phyloP scores from a whole-genome alignment of 176 grass and related monocot genomes.

The Oryza glumipatula region DNA sequence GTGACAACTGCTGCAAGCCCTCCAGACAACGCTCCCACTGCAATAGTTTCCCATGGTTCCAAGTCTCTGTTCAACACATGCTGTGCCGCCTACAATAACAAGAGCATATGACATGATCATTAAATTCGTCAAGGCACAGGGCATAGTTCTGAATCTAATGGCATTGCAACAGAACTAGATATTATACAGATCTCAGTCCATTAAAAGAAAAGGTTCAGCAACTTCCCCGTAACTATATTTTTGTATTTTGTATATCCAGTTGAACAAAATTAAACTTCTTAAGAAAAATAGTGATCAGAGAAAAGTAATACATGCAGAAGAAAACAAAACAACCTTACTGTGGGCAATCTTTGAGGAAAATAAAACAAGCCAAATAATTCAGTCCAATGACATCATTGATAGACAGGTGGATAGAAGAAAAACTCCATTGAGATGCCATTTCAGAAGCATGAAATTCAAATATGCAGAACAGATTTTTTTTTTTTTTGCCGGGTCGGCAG shows the following conservation, averaged over 20 bases:
- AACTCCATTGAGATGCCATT: neutral
- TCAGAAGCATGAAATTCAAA: neutral
- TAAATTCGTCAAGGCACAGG: neutral
- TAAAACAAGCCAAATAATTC: neutral
- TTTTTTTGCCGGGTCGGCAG: no score
- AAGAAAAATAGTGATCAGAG: neutral
- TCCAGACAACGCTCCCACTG: constrained; percentile 83
- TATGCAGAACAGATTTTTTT: neutral
- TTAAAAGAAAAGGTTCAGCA: no score
- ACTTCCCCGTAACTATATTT: no score
- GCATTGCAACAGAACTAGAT: no score
- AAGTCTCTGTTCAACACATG: constrained; percentile 72
- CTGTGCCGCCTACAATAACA: constrained; percentile 61
- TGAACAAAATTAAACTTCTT: neutral
- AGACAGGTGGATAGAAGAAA: neutral
- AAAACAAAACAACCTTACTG: neutral
- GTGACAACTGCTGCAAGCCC: constrained; percentile 88
- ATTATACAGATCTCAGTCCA: no score
- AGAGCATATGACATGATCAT: constrained; percentile 5
- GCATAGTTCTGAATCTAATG: neutral
- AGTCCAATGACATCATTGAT: neutral
- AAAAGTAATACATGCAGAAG: neutral
- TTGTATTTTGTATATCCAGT: no score
- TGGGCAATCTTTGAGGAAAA: neutral
- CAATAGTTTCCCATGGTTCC: constrained; percentile 88